These are phyloP conservation scores for Cercospora berteroae DNA, from an alignment of 2,329 filamentous ascomycete species.

Conservation along the genomic window DNA sequence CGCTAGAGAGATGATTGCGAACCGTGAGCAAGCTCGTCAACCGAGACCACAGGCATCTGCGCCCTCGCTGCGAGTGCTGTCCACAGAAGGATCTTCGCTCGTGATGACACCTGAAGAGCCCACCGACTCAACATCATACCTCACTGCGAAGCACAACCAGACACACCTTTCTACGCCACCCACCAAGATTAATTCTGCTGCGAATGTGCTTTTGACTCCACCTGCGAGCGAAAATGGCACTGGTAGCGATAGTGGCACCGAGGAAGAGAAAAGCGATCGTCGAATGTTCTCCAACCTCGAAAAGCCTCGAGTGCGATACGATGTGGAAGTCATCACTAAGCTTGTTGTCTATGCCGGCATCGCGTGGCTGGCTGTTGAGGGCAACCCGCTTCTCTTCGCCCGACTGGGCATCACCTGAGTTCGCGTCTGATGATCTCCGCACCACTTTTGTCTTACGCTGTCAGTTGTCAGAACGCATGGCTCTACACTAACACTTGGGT, in stretches of 20 bases:
- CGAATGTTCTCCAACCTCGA: conserved; percentile 83
- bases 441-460: background rate
- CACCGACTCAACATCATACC: conserved; percentile 14
- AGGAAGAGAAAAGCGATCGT: conserved; percentile 41
- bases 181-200: conserved; percentile 32
- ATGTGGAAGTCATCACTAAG: conserved; percentile 98
- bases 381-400: conserved; percentile 67
- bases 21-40: conserved; percentile 62
- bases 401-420: conserved; percentile 24
- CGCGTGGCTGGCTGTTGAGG: conserved; percentile 73
- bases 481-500: background rate
- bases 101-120: conserved; percentile 22
- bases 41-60: conserved; percentile 13
- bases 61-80: conserved; percentile 10
- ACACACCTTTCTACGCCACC: conserved; percentile 34
- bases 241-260: conserved; percentile 34
- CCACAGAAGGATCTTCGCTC: background rate
- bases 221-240: conserved; percentile 34
- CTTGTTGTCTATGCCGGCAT: conserved; percentile 95
- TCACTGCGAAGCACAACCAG: conserved; percentile 14
- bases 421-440: background rate
- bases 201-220: conserved; percentile 39
- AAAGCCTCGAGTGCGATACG: conserved; percentile 86
- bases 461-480: background rate
- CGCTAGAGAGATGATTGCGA: conserved; percentile 91